A percentile compares a stretch with the other conserved stretches of the same genome.
Conservation (phyloP, 768 basidiomycete species). For the Podaxis carcinomalis region DNA sequence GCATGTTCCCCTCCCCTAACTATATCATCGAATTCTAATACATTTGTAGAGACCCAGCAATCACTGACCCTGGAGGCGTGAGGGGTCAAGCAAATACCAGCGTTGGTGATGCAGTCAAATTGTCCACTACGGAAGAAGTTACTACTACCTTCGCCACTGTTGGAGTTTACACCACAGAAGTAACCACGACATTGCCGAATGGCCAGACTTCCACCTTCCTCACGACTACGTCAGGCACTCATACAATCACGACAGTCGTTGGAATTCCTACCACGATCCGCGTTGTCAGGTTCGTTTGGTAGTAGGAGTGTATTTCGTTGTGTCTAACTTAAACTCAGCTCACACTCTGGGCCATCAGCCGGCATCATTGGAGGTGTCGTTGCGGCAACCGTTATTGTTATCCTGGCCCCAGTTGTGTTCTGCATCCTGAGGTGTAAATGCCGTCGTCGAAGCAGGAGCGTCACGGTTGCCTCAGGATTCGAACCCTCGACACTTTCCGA, state of each 20-base stretch:
- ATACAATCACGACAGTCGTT: background rate
- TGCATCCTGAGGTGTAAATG: background rate
- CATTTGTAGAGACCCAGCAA: no score
- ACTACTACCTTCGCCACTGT: background rate
- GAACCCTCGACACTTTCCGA: background rate
- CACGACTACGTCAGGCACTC: background rate
- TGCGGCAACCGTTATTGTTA: background rate
- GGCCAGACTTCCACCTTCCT: background rate
- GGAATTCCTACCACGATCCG: background rate
- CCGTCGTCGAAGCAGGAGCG: background rate
- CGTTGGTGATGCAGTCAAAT: background rate
- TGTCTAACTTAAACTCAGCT: background rate
- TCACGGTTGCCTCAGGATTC: background rate
- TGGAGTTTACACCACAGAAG: background rate
- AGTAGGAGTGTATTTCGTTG: background rate
- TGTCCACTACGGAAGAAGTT: background rate
- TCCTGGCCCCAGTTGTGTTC: background rate
- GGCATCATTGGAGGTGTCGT: background rate
- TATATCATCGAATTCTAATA: no score
- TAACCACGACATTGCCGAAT: background rate
- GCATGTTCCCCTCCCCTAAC: no score
- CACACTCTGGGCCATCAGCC: background rate
- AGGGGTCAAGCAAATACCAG: background rate
- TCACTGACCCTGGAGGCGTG: background rate
- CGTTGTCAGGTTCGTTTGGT: background rate